phyloP scores from a whole-genome alignment of 768 basidiomycete genomes.

The Lentinula edodes region DNA sequence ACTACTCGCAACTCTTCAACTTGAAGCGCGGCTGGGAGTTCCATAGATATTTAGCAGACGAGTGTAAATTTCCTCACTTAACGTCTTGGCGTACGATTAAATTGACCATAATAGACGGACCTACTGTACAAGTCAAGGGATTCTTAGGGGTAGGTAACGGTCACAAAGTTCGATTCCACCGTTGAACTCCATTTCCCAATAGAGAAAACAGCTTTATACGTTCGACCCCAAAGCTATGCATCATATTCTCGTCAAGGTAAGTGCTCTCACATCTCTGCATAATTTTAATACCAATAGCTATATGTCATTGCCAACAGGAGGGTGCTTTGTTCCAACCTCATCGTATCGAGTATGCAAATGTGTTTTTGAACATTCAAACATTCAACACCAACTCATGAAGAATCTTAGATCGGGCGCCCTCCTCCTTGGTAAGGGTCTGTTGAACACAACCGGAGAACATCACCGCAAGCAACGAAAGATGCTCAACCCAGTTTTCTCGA shows the following conservation, averaged over 20 bases:
- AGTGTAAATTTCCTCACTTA: background rate
- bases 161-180: background rate
- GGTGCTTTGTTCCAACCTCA: background rate
- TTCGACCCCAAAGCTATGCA: conserved; percentile 4
- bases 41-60: background rate
- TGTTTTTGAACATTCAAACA: too few species aligned
- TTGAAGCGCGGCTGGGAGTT: conserved; percentile 2
- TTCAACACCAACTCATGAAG: background rate
- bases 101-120: background rate
- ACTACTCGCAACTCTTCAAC: background rate
- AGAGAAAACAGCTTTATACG: background rate
- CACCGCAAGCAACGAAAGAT: conserved; percentile 29
- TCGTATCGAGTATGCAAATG: background rate
- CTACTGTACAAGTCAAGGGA: background rate
- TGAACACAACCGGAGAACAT: conserved; percentile 10
- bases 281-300: too few species aligned
- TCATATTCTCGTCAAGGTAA: conserved; percentile 4
- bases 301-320: background rate
- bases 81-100: background rate
- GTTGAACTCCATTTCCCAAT: background rate
- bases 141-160: background rate
- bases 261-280: background rate
- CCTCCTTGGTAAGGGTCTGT: background rate
- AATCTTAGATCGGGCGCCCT: background rate
- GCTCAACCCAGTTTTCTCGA: conserved; percentile 29